Base-by-base conservation (phyloP, 2,329 filamentous ascomycete species). In the Alternaria arbusti region DNA sequence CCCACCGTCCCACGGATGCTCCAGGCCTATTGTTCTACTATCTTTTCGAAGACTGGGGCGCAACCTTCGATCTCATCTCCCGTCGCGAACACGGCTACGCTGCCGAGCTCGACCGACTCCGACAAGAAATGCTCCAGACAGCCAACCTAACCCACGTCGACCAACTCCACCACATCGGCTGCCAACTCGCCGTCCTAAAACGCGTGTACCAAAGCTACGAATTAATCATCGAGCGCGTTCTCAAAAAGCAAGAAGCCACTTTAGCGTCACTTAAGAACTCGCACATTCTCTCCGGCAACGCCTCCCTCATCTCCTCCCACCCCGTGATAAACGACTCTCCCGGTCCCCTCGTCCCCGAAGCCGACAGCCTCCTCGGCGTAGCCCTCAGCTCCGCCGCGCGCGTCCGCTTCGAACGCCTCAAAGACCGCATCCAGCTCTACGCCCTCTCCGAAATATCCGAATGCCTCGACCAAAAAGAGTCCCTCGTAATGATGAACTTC, bases 401-500 rank as follows among this genome's bases (percentile, higher is more conserved):
- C 15, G 85, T 86, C 26, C 83, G 88, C 2, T 90, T 91, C 70
- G 83, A 87, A 57, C 81, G 88, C 7, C 80, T 91, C 3, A 83
- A 84, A 63, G 86, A 90, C 69, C 84, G 87, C 46, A 83, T 90
- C 58, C 82, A 86, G 59, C 81, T 89, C 44, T 85, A 90, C 52
- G 89, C 89, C 64, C 76, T 90, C 44, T 87, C 84, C 69, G 87
- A 89, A 61, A 88, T 89, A 25, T 82, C 86, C 54, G 88, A 89
- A 70, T 88, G 87, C 61, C 78, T 93, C 22, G 87, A 87, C 26
- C 90, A 93, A 77, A 93, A 92, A 74, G 88, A 90, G 25, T 88
- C 88, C 0, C 81, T 94, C 25, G 89, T 91, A 4, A 86, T 87
- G 66, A 88, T 92, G 74, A 93, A 93, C 76, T 93, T 93, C 84